These are phyloP conservation scores for Penicillium aurantiogriseum DNA, from an alignment of 2,329 filamentous ascomycete species.

Conservation along the genomic window DNA sequence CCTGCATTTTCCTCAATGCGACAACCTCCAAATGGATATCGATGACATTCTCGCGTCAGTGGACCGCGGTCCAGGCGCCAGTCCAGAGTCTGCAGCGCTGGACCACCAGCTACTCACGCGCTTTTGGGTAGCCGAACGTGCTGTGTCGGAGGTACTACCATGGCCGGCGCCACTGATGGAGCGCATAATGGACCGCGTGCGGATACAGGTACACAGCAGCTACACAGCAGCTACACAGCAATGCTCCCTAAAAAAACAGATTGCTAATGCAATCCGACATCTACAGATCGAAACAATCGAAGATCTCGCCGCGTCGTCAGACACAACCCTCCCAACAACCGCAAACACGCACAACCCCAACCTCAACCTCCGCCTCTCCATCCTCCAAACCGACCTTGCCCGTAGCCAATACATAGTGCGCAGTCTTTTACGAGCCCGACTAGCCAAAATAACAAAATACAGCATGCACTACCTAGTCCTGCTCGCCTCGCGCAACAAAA, in stretches of 20 bases:
- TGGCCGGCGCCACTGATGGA: slow-evolving; percentile 77
- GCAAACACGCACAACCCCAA: slow-evolving; percentile 84
- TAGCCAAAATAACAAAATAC: slow-evolving; percentile 65
- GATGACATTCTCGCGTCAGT: slow-evolving; percentile 76
- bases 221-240: not conserved
- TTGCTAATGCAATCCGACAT: not conserved
- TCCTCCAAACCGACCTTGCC: slow-evolving; percentile 94
- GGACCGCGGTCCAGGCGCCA: slow-evolving; percentile 55
- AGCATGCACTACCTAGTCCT: slow-evolving; percentile 51
- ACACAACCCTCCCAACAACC: slow-evolving; percentile 34
- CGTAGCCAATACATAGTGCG: slow-evolving; percentile 88
- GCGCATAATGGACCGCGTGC: slow-evolving; percentile 71
- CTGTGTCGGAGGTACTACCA: slow-evolving; percentile 81
- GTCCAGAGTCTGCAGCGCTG: slow-evolving; percentile 42
- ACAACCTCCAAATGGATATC: slow-evolving; percentile 63
- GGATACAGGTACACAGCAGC: slow-evolving; percentile 51
- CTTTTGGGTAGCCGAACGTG: slow-evolving; percentile 89
- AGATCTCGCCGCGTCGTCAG: slow-evolving; percentile 50
- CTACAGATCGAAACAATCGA: slow-evolving; percentile 64
- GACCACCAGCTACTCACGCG: slow-evolving; percentile 89
- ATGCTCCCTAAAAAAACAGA: not conserved
- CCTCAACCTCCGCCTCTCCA: slow-evolving; percentile 88
- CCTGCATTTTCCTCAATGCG: slow-evolving; percentile 17
- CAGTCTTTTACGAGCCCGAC: slow-evolving; percentile 76
- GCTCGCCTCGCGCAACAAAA: slow-evolving; percentile 20